Percentiles rank a stretch among this genome's conserved stretches.
These are phyloP conservation scores for Arthrobotrys megalospora DNA, from an alignment of 2,329 filamentous ascomycete species.

Conservation along the genomic window DNA sequence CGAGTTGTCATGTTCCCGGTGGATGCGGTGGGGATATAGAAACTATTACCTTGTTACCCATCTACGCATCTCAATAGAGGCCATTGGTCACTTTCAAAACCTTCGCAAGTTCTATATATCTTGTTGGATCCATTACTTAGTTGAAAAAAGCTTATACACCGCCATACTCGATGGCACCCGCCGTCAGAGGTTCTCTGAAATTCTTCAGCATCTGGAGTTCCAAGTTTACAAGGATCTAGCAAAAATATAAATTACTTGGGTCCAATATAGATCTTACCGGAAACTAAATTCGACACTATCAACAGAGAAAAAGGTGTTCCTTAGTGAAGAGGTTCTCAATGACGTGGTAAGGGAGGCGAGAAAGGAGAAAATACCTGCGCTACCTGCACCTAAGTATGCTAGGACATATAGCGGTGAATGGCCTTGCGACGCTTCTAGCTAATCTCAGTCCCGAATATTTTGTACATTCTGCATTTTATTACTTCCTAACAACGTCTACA, in stretches of 20 bases:
- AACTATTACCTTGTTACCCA: neutral
- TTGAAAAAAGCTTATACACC: neutral
- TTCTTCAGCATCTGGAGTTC: neutral
- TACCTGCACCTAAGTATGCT: neutral
- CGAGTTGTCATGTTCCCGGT: neutral
- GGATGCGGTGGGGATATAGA: neutral
- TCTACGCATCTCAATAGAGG: neutral
- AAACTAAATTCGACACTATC: neutral
- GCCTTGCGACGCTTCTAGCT: neutral
- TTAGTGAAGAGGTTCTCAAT: neutral
- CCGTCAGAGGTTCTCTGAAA: neutral
- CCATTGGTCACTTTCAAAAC: neutral
- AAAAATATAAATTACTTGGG: neutral
- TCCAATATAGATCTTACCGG: neutral
- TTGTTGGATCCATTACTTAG: neutral
- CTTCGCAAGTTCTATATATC: neutral
- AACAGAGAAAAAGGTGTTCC: neutral
- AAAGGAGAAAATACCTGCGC: neutral
- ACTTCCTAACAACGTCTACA: neutral
- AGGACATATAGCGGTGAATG: neutral
- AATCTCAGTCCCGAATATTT: neutral
- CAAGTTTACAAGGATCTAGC: neutral
- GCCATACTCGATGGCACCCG: neutral
- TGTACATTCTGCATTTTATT: conserved; percentile 3
- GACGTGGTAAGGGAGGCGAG: neutral